Conservation (phyloP, 2,329 filamentous ascomycete genomes). For the Venturia aucupariae region DNA sequence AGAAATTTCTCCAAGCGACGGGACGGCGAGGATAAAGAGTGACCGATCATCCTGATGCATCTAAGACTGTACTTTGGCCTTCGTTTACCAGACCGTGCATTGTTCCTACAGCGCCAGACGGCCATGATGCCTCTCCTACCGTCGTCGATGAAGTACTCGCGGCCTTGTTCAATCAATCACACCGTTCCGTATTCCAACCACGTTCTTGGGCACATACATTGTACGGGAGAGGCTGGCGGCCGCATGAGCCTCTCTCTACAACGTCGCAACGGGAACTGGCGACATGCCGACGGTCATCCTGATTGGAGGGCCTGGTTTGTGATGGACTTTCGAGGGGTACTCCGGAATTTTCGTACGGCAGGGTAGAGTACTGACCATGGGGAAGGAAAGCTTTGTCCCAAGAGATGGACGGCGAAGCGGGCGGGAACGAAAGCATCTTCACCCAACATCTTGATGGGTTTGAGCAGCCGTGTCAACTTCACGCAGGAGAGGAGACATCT, state of each 20-base stretch:
- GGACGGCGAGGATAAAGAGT: constrained; percentile 5
- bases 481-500: neutral
- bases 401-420: neutral
- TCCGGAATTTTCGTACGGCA: neutral
- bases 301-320: neutral
- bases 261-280: neutral
- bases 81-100: neutral
- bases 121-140: neutral
- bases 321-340: neutral
- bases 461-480: neutral
- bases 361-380: neutral
- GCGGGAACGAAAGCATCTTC: neutral
- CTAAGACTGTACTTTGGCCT: neutral
- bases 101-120: neutral
- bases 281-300: neutral
- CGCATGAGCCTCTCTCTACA: constrained; percentile 1
- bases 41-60: neutral
- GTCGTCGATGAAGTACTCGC: neutral
- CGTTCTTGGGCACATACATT: neutral
- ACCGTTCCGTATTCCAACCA: neutral
- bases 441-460: neutral
- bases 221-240: neutral
- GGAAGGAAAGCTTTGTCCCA: neutral
- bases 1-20: neutral
- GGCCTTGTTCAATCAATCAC: neutral